These are phyloP conservation scores for Aspergillus pseudoterreus DNA, from an alignment of 2,329 filamentous ascomycete species.

Conservation along the genomic window DNA sequence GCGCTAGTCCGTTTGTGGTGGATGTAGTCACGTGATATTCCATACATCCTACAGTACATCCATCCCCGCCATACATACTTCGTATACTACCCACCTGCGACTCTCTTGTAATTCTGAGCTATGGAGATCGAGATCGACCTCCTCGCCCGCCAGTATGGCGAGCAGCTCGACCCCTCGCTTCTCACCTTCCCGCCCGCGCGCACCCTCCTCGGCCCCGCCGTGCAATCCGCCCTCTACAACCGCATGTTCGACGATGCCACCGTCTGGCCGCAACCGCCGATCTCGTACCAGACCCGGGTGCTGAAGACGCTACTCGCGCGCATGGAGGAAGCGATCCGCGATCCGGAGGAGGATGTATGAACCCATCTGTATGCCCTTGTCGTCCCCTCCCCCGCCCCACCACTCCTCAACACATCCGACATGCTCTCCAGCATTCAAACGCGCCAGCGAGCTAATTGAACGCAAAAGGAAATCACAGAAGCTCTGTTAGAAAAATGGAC, in stretches of 20 bases:
- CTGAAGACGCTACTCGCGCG: conserved; percentile 68
- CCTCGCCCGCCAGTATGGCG: conserved; percentile 68
- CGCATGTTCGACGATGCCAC: conserved; percentile 62
- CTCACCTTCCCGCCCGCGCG: conserved; percentile 61
- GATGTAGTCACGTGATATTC: conserved; percentile 1
- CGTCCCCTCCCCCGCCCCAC: not conserved
- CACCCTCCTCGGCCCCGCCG: conserved; percentile 55
- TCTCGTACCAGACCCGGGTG: conserved; percentile 66
- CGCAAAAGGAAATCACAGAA: conserved; percentile 72
- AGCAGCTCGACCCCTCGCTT: conserved; percentile 61
- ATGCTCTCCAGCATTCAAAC: not conserved
- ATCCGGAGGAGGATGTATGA: conserved; percentile 82
- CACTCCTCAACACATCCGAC: not conserved
- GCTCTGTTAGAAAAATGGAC: conserved; percentile 69
- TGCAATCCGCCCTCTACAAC: conserved; percentile 65
- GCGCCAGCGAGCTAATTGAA: not conserved
- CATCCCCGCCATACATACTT: not conserved
- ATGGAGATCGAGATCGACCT: conserved; percentile 4
- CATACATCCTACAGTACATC: not conserved
- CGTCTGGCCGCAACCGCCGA: conserved; percentile 58
- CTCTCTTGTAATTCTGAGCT: not conserved
- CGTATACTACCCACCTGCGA: no score
- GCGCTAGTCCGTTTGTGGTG: conserved; percentile 26
- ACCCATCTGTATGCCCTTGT: conserved; percentile 5
- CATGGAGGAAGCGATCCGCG: conserved; percentile 70